Evolutionary conservation across 768 basidiomycete species (phyloP), one percentile per base, ranked within the genome.

Genomic region (Lyophyllum decastes): DNA sequence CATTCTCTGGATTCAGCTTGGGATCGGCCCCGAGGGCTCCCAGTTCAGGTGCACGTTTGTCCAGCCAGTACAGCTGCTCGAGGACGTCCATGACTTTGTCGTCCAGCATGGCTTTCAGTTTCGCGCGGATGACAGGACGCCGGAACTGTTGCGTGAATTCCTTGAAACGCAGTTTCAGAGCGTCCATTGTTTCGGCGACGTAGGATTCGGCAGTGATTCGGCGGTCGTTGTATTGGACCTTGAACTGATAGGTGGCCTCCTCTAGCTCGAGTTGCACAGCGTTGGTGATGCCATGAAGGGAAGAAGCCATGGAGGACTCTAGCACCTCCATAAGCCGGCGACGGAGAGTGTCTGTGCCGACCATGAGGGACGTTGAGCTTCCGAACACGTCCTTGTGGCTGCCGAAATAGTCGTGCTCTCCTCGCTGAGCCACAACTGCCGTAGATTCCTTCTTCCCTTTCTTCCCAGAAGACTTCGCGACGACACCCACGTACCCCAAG

Each of bases 181-280:
- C 79, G 68, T 99, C 97, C 73, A 98, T 89, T 2, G 95, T 95
- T 75, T 98, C 97, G 7, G 97, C 95, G 48, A 99, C 93, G 70
- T 99, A 99, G 1, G 94, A 95, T 72, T 99, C 97, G 11, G 97
- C 88, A 0, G 92, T 90, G 58, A 98, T 92, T 22, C 93, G 84
- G 22, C 94, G 87, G 74, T 99, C 97, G 68, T 99, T 99, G 76
- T 93, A 94, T 71, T 95, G 90, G 2, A 99, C 97, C 75, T 99
- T 99, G 85, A 99, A 99, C 72, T 98, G 97, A 71, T 99, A 99
- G 12, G 88, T 89, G 2, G 97, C 88, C 67, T 98, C 97, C 72
- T 99, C 97, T 9, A 99, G 81, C 70, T 99, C 97, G 38, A 98
- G 85, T 66, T 97, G 94, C 10, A 98, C 97, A 2, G 94, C 94